These are phyloP conservation scores for Bruguiera sexangula DNA, from an alignment of 345 rosid genomes.

Conservation along the genomic window DNA sequence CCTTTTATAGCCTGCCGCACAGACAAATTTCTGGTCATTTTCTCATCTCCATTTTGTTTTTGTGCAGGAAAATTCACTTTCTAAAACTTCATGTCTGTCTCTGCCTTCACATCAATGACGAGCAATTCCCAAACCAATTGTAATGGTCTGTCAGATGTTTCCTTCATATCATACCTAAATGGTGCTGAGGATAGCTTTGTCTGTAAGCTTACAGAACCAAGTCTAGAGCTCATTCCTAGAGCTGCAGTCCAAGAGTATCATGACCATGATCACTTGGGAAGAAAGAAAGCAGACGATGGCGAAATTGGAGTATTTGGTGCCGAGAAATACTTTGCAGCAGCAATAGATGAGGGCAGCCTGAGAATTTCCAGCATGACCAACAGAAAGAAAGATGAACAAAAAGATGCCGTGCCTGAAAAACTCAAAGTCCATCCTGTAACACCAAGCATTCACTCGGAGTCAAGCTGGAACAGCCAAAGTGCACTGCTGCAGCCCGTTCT, in stretches of 20 bases:
- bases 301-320: constrained; percentile 83
- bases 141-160: constrained; percentile 33
- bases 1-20: too few species aligned
- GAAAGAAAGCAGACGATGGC: constrained; percentile 47
- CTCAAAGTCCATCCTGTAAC: constrained; percentile 36
- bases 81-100: constrained; percentile 27
- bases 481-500: constrained; percentile 29
- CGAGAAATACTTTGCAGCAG: constrained; percentile 76
- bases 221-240: constrained; percentile 15
- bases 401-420: constrained; percentile 19
- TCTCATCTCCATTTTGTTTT: constrained; percentile 9
- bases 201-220: constrained; percentile 29
- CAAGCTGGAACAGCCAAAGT: constrained; percentile 64
- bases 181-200: constrained; percentile 37
- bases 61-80: not conserved
- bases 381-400: constrained; percentile 21
- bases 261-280: constrained; percentile 14
- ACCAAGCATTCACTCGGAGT: constrained; percentile 50
- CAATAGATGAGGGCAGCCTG: constrained; percentile 41
- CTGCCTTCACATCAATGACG: constrained; percentile 25
- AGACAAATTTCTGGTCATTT: constrained; percentile 21
- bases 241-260: constrained; percentile 11
- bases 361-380: constrained; percentile 23
- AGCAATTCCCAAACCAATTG: constrained; percentile 26
- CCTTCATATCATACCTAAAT: constrained; percentile 52